These are phyloP conservation scores for Penicillium sp. DNA, from an alignment of 2,329 filamentous ascomycete genomes.

Conservation along the genomic window DNA sequence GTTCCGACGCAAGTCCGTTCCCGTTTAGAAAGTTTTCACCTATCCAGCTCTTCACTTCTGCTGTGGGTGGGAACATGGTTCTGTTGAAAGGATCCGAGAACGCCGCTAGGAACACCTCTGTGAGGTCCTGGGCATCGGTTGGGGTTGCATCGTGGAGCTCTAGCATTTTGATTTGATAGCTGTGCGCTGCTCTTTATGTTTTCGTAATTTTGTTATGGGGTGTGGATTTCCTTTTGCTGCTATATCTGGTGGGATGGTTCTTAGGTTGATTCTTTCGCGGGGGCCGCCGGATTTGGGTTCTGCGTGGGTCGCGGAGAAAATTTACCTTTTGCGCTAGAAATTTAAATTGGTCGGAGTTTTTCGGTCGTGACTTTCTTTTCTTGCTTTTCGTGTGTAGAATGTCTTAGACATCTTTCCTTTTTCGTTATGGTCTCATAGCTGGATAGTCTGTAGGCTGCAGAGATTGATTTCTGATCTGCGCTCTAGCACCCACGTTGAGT, in stretches of 20 bases:
- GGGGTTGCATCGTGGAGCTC: conserved; percentile 14
- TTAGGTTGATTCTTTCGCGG: neutral
- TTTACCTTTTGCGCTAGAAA: neutral
- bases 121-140: conserved; percentile 18
- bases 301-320: neutral
- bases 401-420: neutral
- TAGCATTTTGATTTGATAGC: conserved; percentile 11
- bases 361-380: neutral
- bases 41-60: conserved; percentile 24
- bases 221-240: neutral
- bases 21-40: conserved; percentile 3
- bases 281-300: neutral
- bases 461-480: neutral
- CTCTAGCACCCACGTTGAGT: no score
- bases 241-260: neutral
- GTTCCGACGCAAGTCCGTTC: neutral
- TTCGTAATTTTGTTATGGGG: neutral
- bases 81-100: conserved; percentile 24
- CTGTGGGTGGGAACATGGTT: conserved; percentile 25
- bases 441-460: neutral
- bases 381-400: neutral
- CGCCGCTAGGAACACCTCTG: conserved; percentile 22
- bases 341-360: neutral
- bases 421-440: neutral
- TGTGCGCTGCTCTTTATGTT: neutral